phyloP scores from a whole-genome alignment of 2,329 filamentous ascomycete species.

The Plenodomus tracheiphilus region DNA sequence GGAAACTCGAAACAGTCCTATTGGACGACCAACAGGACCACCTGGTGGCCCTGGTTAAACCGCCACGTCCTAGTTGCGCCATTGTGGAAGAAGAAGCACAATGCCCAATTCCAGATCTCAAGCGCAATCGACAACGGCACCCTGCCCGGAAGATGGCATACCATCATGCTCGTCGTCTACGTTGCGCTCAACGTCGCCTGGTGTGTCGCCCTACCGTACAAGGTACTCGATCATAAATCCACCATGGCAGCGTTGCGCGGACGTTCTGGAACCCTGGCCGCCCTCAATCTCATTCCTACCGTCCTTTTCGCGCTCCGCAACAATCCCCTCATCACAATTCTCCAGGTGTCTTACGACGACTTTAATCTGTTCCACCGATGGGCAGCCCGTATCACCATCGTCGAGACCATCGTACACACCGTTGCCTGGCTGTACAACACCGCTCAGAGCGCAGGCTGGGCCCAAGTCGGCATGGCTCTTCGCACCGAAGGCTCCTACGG shows the following conservation, averaged over 20 bases:
- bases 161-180: conserved; percentile 68
- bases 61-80: conserved; percentile 71
- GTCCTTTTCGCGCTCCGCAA: conserved; percentile 89
- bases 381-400: conserved; percentile 73
- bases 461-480: conserved; percentile 60
- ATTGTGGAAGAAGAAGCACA: conserved; percentile 74
- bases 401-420: conserved; percentile 72
- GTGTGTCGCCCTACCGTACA: conserved; percentile 69
- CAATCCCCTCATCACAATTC: conserved; percentile 81
- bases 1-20: conserved; percentile 48
- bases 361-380: conserved; percentile 90
- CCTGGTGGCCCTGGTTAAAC: conserved; percentile 61
- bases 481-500: conserved; percentile 64
- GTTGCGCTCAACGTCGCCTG: conserved; percentile 76
- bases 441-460: conserved; percentile 62
- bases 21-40: conserved; percentile 51
- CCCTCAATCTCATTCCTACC: conserved; percentile 90
- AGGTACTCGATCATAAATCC: conserved; percentile 51
- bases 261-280: conserved; percentile 78
- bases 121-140: conserved; percentile 73
- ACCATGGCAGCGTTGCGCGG: conserved; percentile 83
- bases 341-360: conserved; percentile 92
- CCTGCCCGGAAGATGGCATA: conserved; percentile 77
- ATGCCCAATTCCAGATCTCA: conserved; percentile 71
- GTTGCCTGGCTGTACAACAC: conserved; percentile 73